Conservation (phyloP, 768 basidiomycete genomes). For the Kockovaella imperatae region DNA sequence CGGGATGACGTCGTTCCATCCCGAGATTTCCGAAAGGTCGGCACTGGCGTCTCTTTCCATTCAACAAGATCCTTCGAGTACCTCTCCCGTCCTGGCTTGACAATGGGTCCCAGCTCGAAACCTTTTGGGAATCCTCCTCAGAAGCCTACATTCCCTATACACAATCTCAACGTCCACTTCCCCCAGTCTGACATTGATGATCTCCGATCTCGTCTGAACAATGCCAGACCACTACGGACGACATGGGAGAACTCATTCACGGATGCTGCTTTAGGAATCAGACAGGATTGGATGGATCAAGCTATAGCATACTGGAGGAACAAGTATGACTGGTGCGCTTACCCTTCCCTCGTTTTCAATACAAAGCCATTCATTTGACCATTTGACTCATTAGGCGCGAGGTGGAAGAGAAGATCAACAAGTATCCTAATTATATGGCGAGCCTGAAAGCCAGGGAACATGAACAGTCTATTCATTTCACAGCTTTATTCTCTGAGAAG, state of each 20-base stretch:
- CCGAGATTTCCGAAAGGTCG: too few species aligned
- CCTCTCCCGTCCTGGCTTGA: background rate
- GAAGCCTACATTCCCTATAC: background rate
- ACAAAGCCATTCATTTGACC: background rate
- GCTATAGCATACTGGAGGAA: background rate
- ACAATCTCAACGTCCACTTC: background rate
- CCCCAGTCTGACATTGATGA: background rate
- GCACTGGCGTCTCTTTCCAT: too few species aligned
- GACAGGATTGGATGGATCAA: background rate
- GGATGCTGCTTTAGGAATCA: background rate
- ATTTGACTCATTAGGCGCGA: conserved; percentile 14
- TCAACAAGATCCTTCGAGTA: background rate
- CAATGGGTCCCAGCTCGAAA: too few species aligned
- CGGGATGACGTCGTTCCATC: too few species aligned
- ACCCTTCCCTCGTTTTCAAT: too few species aligned
- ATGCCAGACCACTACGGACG: background rate
- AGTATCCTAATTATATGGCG: conserved; percentile 14
- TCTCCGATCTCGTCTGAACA: background rate
- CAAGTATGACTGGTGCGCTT: background rate
- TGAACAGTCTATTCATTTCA: conserved; percentile 19
- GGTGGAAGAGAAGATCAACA: conserved; percentile 21
- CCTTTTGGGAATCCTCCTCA: background rate
- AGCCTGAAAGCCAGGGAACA: conserved; percentile 7
- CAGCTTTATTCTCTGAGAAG: conserved; percentile 17
- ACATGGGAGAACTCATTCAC: conserved; percentile 1